phyloP scores from a whole-genome alignment of 805 yeast genomes.

The Zygosaccharomyces gambellarensis region DNA sequence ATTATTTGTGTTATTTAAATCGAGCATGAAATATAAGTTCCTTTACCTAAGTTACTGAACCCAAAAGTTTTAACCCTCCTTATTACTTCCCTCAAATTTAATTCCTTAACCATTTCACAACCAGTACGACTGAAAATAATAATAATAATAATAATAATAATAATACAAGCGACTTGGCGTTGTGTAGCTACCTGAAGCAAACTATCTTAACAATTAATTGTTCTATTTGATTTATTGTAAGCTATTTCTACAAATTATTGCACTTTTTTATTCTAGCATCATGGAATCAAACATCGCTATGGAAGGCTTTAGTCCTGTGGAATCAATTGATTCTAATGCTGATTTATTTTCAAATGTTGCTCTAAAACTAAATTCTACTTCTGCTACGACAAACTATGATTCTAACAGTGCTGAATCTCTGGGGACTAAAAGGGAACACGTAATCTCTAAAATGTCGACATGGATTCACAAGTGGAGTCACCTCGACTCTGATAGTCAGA shows the following conservation, averaged over 20 bases:
- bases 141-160: background rate
- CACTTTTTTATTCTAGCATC: background rate
- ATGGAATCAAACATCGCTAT: background rate
- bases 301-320: background rate
- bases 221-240: too few relatives aligned
- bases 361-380: background rate
- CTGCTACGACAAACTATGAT: background rate
- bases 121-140: background rate
- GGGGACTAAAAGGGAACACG: background rate
- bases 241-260: too few relatives aligned
- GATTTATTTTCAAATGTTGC: background rate
- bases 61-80: background rate
- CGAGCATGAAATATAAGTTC: background rate
- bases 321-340: background rate
- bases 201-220: background rate
- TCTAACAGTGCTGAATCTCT: background rate
- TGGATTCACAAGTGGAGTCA: background rate
- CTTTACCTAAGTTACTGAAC: too few relatives aligned
- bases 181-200: background rate
- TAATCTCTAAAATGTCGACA: background rate
- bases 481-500: background rate
- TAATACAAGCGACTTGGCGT: background rate
- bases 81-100: background rate
- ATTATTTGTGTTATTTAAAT: background rate
- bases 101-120: background rate